Evolutionary conservation across 2,329 filamentous ascomycete species (phyloP).

Genomic region (Blastomyces silverae): DNA sequence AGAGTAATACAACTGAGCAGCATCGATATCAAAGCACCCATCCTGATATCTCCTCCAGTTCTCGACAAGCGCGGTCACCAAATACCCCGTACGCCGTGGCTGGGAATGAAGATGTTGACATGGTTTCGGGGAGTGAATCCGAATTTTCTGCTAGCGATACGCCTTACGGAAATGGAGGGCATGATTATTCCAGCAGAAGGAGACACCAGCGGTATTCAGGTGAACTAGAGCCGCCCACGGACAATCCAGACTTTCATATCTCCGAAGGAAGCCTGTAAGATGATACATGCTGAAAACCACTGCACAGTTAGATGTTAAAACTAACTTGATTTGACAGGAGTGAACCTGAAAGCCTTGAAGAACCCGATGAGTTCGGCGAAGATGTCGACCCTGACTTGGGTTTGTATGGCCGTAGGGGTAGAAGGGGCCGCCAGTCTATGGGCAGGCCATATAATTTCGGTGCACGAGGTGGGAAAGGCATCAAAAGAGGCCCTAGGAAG

Average conservation of each 20-base stretch:
- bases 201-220: slow-evolving; percentile 4
- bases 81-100: background rate
- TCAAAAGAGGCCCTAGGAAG: slow-evolving; percentile 43
- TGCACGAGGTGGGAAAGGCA: slow-evolving; percentile 26
- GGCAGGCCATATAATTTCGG: slow-evolving; percentile 23
- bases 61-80: background rate
- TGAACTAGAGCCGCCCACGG: slow-evolving; percentile 8
- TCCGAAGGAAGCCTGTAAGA: slow-evolving; percentile 2
- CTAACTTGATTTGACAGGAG: slow-evolving; percentile 6
- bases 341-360: slow-evolving; percentile 8
- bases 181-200: slow-evolving; percentile 1
- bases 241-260: slow-evolving; percentile 8
- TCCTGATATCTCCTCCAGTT: slow-evolving; percentile 7
- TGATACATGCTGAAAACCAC: background rate
- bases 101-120: slow-evolving; percentile 1
- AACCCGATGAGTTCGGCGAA: background rate
- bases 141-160: slow-evolving; percentile 14
- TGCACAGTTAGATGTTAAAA: background rate
- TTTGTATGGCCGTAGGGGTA: slow-evolving; percentile 18
- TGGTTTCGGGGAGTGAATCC: background rate
- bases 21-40: slow-evolving; percentile 1
- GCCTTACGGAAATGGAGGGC: slow-evolving; percentile 10
- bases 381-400: slow-evolving; percentile 7
- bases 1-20: background rate
- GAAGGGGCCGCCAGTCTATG: slow-evolving; percentile 17